These are phyloP conservation scores for Alternaria infectoria DNA, from an alignment of 2,329 filamentous ascomycete species.

Conservation along the genomic window DNA sequence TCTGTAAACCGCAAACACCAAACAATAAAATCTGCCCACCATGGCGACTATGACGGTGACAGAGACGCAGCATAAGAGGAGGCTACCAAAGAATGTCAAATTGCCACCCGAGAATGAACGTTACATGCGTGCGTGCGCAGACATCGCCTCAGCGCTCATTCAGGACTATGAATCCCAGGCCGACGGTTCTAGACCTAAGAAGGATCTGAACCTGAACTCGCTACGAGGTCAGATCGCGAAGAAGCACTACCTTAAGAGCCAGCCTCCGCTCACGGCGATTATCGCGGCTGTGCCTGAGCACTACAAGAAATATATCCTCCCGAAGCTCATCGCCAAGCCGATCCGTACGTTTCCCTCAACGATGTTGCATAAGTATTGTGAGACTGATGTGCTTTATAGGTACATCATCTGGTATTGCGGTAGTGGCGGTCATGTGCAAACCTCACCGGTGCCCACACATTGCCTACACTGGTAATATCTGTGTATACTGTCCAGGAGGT, in stretches of 20 bases:
- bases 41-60: constrained; percentile 71
- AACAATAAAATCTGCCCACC: constrained; percentile 30
- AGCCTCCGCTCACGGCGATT: constrained; percentile 93
- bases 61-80: constrained; percentile 55
- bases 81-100: constrained; percentile 72
- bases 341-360: constrained; percentile 68
- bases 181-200: constrained; percentile 73
- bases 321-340: constrained; percentile 94
- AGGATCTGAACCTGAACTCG: constrained; percentile 91
- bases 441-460: constrained; percentile 97
- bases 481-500: constrained; percentile 96
- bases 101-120: constrained; percentile 92
- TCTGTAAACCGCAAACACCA: constrained; percentile 16
- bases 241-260: constrained; percentile 86
- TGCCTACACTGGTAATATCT: constrained; percentile 97
- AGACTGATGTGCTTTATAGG: constrained; percentile 55
- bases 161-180: constrained; percentile 88
- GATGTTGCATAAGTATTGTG: neutral
- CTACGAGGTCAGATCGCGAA: constrained; percentile 86
- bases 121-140: constrained; percentile 91
- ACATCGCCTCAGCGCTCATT: constrained; percentile 91
- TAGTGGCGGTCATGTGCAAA: constrained; percentile 99
- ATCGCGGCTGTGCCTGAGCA: constrained; percentile 99
- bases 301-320: constrained; percentile 98
- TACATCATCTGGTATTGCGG: constrained; percentile 94